Conservation (phyloP, 2,329 filamentous ascomycete species). For the Colletotrichum sidae region DNA sequence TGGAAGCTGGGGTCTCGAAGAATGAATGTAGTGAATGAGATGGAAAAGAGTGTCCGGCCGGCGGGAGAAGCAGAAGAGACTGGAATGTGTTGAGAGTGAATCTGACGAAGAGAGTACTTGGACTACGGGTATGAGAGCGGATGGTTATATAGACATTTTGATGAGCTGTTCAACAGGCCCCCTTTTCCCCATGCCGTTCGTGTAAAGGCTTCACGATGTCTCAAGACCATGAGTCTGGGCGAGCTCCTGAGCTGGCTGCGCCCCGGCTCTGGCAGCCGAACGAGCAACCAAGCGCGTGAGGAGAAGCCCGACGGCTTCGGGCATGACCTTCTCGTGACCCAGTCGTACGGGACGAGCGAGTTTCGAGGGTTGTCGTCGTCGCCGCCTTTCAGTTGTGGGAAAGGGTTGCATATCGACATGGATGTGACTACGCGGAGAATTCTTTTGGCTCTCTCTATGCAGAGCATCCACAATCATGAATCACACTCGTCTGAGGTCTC, state of each 20-base stretch:
- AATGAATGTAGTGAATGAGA: not conserved
- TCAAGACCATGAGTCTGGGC: not conserved
- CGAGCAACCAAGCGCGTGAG: no score
- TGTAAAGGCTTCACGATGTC: slow-evolving; percentile 8
- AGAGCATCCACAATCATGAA: slow-evolving; percentile 1
- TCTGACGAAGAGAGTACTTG: not conserved
- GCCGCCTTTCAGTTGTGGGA: no score
- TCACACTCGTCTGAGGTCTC: slow-evolving; percentile 20
- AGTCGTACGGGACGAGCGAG: no score
- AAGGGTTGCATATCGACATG: no score
- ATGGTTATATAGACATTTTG: slow-evolving; percentile 17
- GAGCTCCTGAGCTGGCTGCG: no score
- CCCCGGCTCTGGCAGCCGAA: no score
- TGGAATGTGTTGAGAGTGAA: slow-evolving; percentile 3
- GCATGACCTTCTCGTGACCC: no score
- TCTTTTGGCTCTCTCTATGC: no score
- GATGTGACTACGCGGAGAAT: no score
- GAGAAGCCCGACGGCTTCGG: no score
- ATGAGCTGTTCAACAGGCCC: not conserved
- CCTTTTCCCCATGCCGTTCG: no score
- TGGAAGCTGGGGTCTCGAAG: slow-evolving; percentile 5
- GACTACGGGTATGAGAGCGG: not conserved
- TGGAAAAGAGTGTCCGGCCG: slow-evolving; percentile 32
- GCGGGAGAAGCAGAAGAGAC: slow-evolving; percentile 36
- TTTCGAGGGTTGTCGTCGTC: no score